A percentile compares a stretch with the other conserved stretches of the same genome.
phyloP scores from a whole-genome alignment of 1,284 basidiomycete species.

The Psilocybe mexicana region DNA sequence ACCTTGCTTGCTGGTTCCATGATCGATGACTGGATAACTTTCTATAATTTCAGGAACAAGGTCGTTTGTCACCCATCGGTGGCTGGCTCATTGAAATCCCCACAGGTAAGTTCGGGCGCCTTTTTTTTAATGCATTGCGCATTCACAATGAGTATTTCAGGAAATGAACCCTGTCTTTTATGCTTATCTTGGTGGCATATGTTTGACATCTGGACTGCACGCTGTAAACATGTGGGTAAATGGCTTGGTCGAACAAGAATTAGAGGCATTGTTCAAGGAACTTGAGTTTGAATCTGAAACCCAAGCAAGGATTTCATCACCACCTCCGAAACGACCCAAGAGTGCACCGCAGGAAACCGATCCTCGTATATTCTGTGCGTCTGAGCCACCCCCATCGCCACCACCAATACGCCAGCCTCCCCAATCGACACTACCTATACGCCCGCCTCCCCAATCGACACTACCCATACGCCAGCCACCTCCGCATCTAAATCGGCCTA shows the following conservation, averaged over 20 bases:
- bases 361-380: slow-evolving; percentile 31
- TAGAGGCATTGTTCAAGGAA: slow-evolving; percentile 22
- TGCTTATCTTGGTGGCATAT: slow-evolving; percentile 69
- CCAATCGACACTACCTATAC: not conserved
- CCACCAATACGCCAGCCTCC: slow-evolving; percentile 14
- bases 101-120: slow-evolving; percentile 45
- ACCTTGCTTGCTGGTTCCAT: slow-evolving; percentile 46
- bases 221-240: slow-evolving; percentile 61
- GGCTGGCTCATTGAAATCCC: slow-evolving; percentile 37
- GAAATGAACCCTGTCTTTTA: slow-evolving; percentile 60
- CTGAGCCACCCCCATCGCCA: slow-evolving; percentile 34
- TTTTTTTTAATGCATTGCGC: not conserved
- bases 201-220: slow-evolving; percentile 51
- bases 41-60: slow-evolving; percentile 58
- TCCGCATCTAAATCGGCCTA: not conserved
- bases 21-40: slow-evolving; percentile 56
- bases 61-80: slow-evolving; percentile 54
- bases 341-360: slow-evolving; percentile 24
- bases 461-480: slow-evolving; percentile 3
- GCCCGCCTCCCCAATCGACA: slow-evolving; percentile 7
- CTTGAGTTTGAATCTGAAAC: slow-evolving; percentile 6
- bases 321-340: slow-evolving; percentile 40
- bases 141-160: slow-evolving; percentile 34
- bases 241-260: slow-evolving; percentile 46
- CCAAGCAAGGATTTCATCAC: slow-evolving; percentile 20